Base-by-base conservation (phyloP, 768 basidiomycete genomes). In the Termitomyces sp. region DNA sequence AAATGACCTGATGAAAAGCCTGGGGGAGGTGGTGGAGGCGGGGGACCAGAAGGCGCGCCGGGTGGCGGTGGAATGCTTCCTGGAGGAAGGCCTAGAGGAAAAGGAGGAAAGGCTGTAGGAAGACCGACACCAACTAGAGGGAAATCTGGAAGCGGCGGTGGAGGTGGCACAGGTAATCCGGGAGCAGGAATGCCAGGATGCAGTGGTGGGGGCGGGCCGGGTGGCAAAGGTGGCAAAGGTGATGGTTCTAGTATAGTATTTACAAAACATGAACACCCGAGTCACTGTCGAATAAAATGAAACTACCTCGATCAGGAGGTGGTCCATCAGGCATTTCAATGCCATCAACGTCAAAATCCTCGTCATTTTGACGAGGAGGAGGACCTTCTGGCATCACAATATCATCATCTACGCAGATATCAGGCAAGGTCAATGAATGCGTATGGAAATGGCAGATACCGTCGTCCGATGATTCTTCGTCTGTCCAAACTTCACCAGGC, bases 261-360 rank as follows among this genome's bases (percentile, higher is more conserved):
- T 45, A 12, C 2, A 57, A 51, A 48, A 40, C 46, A 12, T 19
- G 14, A 43, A 24, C 19, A 24, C n/a, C 15, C n/a, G 12, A 12
- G 17, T 24, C 41, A 43, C 19, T 35, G 38, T 41, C 22, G 5
- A 28, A 50, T 24, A 26, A 40, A 60, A 38, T 10, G 10, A 44
- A 50, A 50, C 21, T 56, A 68, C 65, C 57, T 47, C 63, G 54
- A 30, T 70, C 71, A 2, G 83, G 81, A 42, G 88, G 88, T 38
- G 87, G 89, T 2, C 87, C 93, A 51, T 86, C 87, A 12, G 94
- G 94, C 86, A 96, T 88, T 12, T 81, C 82, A 41, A 96, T 94
- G 57, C 93, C 93, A 60, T 93, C 91, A 30, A 61, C 51, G 55
- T 91, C 92, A 49, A 80, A 83, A 38, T 77, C 77, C 1, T 77